phyloP scores from a whole-genome alignment of 306 rosid species.

The Gastrolobium villosum region DNA sequence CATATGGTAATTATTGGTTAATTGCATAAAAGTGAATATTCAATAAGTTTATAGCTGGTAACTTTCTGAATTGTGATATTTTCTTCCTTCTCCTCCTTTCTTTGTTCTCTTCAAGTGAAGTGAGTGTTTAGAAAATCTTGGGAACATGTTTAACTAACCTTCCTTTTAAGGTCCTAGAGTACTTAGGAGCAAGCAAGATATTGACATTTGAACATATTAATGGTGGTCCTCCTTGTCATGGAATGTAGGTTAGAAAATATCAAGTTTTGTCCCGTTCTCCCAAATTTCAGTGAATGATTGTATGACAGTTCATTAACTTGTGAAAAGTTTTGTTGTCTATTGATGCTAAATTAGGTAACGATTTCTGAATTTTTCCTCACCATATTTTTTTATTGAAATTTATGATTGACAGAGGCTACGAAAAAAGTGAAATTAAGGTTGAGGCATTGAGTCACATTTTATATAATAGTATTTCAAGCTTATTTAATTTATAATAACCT shows the following conservation, averaged over 20 bases:
- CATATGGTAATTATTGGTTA: slow-evolving; percentile 26
- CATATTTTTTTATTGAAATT: background rate
- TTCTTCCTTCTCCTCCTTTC: background rate
- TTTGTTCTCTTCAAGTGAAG: background rate
- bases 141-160: slow-evolving; percentile 16
- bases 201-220: slow-evolving; percentile 84
- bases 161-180: slow-evolving; percentile 79
- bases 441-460: background rate
- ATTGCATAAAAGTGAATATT: slow-evolving; percentile 30
- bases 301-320: slow-evolving; percentile 32
- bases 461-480: slow-evolving; percentile 30
- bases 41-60: slow-evolving; percentile 17
- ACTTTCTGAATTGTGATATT: background rate
- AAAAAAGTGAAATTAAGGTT: background rate
- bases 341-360: no score
- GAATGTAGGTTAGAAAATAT: slow-evolving; percentile 89
- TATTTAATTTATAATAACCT: slow-evolving; percentile 11
- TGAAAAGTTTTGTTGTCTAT: background rate
- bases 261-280: slow-evolving; percentile 1
- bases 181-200: slow-evolving; percentile 78
- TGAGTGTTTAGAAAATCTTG: slow-evolving; percentile 29
- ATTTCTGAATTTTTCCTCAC: background rate
- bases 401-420: slow-evolving; percentile 27
- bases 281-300: background rate
- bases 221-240: slow-evolving; percentile 86